Conservation (phyloP, 176 grass and related monocot genomes). For the Phoenix dactylifera region DNA sequence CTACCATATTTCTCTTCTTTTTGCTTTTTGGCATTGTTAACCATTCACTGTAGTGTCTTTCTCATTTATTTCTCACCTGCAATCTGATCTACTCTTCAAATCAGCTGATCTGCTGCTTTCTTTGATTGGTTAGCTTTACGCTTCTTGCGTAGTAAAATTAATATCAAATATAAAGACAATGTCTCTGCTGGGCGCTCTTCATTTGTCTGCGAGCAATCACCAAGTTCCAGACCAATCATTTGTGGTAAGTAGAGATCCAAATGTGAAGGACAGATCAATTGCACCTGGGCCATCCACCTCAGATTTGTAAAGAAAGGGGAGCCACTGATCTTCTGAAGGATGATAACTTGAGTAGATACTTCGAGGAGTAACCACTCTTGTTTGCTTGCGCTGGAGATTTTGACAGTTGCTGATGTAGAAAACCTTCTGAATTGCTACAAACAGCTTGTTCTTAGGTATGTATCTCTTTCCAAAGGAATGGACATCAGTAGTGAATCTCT, state of each 20-base stretch:
- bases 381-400: conserved; percentile 76
- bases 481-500: conserved; percentile 28
- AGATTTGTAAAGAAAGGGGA: conserved; percentile 76
- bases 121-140: too few relatives aligned
- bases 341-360: conserved; percentile 50
- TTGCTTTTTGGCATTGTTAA: too few relatives aligned
- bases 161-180: too few relatives aligned
- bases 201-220: conserved; percentile 22
- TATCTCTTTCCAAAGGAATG: conserved; percentile 68
- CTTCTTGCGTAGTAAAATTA: too few relatives aligned
- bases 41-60: too few relatives aligned
- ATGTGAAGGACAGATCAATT: conserved; percentile 33
- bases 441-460: conserved; percentile 61
- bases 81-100: too few relatives aligned
- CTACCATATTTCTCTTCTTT: too few relatives aligned
- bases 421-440: conserved; percentile 85
- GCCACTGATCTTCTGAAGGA: conserved; percentile 62
- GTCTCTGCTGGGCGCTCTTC: too few relatives aligned
- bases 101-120: too few relatives aligned
- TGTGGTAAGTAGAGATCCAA: conserved; percentile 33
- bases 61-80: too few relatives aligned
- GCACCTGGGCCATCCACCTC: conserved; percentile 26
- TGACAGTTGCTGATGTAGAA: conserved; percentile 84
- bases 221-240: conserved; percentile 23
- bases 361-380: conserved; percentile 74